Evolutionary conservation across 163 green algal species (phyloP), one percentile per base, ranked within the genome.

Genomic region (Scenedesmus sp.): DNA sequence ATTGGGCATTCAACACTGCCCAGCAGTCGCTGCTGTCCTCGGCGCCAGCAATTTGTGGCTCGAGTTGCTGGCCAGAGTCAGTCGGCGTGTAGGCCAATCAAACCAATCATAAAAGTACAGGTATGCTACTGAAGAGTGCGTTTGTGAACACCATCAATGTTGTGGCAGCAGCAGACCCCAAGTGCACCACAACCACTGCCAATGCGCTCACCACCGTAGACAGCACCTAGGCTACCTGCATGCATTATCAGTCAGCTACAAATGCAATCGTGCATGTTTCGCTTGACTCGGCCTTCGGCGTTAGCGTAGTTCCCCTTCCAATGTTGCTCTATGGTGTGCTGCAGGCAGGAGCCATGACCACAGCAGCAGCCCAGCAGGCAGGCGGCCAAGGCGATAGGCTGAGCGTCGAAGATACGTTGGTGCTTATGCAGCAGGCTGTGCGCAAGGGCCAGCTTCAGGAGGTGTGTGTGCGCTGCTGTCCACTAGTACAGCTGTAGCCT

Each of bases 341-440:
- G 66, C 66, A 76, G 66, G 66, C 66, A 34, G 66, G 12, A 76
- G 18, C 18, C 66, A 76, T 76, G 66, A 76, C 66, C 66, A 76
- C 66, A 76, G 66, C 66, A 76, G 66, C 66, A 76, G 66, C 66
- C 6, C 66, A 76, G 7, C 66, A 76, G 66, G n/a, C 10, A 8
- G 23, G 18, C 62, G 82, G 26, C 18, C 55, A 82, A 20, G 57
- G 82, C 13, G 82, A 74, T 15, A 54, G 23, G 59, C 52, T 86
- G 15, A 91, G 76, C 60, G 88, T 91, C 1, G 66, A 57, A 6
- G 82, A 92, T 77, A 86, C 88, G 62, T 52, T 88, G 74, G n/a
- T 70, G 9, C 46, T 67, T 2, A 91, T 88, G 86, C 86, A 93
- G 52, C 76, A 60, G 46, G 91, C 79, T 26, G 89, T 92, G 66